Conservation (phyloP, 2,329 filamentous ascomycete genomes). For the Stenocarpella maydis region DNA sequence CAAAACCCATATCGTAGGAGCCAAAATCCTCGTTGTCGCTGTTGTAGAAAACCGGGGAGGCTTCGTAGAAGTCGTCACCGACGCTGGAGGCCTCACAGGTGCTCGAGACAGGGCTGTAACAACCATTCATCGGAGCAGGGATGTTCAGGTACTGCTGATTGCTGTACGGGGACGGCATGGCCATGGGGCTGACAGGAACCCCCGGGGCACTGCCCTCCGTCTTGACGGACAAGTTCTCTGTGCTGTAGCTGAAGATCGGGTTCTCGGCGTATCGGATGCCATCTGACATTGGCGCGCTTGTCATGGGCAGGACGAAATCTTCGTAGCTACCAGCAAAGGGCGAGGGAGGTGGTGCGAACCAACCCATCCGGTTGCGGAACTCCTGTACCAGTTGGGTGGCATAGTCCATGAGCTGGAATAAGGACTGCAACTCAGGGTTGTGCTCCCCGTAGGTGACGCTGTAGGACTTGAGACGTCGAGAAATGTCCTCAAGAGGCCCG, state of each 20-base stretch:
- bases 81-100: slow-evolving; percentile 52
- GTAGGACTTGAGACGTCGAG: slow-evolving; percentile 75
- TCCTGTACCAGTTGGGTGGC: slow-evolving; percentile 74
- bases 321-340: slow-evolving; percentile 46
- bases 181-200: slow-evolving; percentile 61
- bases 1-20: slow-evolving; percentile 49
- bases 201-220: slow-evolving; percentile 56
- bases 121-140: slow-evolving; percentile 67
- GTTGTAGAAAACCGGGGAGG: slow-evolving; percentile 66
- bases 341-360: slow-evolving; percentile 66
- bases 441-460: slow-evolving; percentile 67
- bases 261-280: slow-evolving; percentile 61
- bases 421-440: slow-evolving; percentile 63
- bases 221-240: slow-evolving; percentile 67
- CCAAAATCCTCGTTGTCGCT: slow-evolving; percentile 68
- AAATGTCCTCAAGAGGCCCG: slow-evolving; percentile 85
- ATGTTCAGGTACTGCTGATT: slow-evolving; percentile 68
- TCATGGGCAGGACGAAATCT: slow-evolving; percentile 49
- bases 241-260: slow-evolving; percentile 69
- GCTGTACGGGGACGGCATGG: slow-evolving; percentile 63
- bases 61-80: slow-evolving; percentile 51
- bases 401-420: slow-evolving; percentile 73
- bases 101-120: slow-evolving; percentile 70
- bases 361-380: slow-evolving; percentile 75
- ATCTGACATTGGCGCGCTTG: slow-evolving; percentile 39